Evolutionary conservation across 176 grass and related monocot genomes (phyloP).

Genomic region (Phoenix roebelenii): DNA sequence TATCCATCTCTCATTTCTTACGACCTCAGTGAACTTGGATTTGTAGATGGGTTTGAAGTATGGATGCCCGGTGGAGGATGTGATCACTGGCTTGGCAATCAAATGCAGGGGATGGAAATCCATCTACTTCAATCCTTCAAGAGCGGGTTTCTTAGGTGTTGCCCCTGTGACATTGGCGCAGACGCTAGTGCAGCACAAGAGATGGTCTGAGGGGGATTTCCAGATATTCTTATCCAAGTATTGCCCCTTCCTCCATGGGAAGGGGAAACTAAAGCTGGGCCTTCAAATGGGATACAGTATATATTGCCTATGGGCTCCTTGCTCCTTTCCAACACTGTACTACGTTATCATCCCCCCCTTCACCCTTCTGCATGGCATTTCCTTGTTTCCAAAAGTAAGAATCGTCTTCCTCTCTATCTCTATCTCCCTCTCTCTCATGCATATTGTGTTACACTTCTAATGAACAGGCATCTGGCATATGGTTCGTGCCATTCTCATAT

Average conservation of each 20-base stretch:
- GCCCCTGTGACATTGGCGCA: slow-evolving; percentile 18
- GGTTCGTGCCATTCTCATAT: slow-evolving; percentile 11
- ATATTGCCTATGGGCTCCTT: slow-evolving; percentile 15
- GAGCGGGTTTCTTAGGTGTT: slow-evolving; percentile 25
- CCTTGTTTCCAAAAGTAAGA: slow-evolving; percentile 16
- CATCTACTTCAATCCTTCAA: slow-evolving; percentile 22
- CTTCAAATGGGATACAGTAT: slow-evolving; percentile 3
- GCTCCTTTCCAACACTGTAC: slow-evolving; percentile 7
- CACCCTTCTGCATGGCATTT: slow-evolving; percentile 9
- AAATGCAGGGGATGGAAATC: slow-evolving; percentile 42
- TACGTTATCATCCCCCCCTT: not conserved
- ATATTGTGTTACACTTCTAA: not conserved
- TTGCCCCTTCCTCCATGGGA: slow-evolving; percentile 10
- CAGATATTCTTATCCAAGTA: slow-evolving; percentile 23
- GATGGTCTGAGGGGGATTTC: slow-evolving; percentile 15
- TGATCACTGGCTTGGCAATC: slow-evolving; percentile 36
- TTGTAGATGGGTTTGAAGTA: slow-evolving; percentile 36
- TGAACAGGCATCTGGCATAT: slow-evolving; percentile 4
- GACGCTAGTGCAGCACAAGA: slow-evolving; percentile 18
- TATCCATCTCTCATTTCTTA: not conserved
- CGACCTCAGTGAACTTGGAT: not conserved
- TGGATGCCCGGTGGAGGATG: slow-evolving; percentile 35
- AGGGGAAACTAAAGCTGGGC: slow-evolving; percentile 1
- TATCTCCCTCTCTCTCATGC: not conserved
- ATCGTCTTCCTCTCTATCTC: not conserved